Conservation (phyloP, 2,329 filamentous ascomycete genomes). For the Raffaelea albimanens region DNA sequence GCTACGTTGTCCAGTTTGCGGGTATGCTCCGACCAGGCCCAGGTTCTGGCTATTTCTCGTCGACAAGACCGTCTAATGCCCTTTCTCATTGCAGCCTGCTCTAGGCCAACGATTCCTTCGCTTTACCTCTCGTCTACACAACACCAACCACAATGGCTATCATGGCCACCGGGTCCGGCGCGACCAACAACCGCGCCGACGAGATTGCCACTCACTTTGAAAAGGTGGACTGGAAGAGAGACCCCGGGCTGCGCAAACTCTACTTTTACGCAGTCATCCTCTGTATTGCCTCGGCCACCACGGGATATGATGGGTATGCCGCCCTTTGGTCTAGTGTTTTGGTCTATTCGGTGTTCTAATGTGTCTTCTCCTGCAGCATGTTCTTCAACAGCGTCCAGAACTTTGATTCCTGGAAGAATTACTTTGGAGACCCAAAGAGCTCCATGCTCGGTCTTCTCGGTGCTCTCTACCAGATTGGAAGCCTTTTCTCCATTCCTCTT, state of each 20-base stretch:
- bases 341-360: no score
- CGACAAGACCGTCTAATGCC: no score
- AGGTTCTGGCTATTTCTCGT: no score
- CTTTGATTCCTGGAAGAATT: conserved; percentile 33
- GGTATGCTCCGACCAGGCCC: no score
- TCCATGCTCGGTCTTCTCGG: conserved; percentile 41
- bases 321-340: no score
- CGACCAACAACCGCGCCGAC: no score
- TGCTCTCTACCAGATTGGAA: conserved; percentile 51
- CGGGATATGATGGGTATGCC: conserved; percentile 46
- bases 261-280: conserved; percentile 43
- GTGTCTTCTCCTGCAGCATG: conserved; percentile 21
- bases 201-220: conserved; percentile 30
- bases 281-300: conserved; percentile 45
- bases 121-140: no score
- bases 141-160: conserved; percentile 20
- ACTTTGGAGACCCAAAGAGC: conserved; percentile 36
- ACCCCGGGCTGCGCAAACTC: conserved; percentile 45
- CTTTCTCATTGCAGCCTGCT: no score
- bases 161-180: no score
- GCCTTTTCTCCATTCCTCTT: conserved; percentile 45
- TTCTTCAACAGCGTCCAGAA: conserved; percentile 35
- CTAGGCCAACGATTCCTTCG: no score
- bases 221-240: conserved; percentile 40
- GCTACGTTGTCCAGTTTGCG: no score